Base-by-base conservation (phyloP, 2,329 filamentous ascomycete species). In the Colletotrichum neosansevieriae region DNA sequence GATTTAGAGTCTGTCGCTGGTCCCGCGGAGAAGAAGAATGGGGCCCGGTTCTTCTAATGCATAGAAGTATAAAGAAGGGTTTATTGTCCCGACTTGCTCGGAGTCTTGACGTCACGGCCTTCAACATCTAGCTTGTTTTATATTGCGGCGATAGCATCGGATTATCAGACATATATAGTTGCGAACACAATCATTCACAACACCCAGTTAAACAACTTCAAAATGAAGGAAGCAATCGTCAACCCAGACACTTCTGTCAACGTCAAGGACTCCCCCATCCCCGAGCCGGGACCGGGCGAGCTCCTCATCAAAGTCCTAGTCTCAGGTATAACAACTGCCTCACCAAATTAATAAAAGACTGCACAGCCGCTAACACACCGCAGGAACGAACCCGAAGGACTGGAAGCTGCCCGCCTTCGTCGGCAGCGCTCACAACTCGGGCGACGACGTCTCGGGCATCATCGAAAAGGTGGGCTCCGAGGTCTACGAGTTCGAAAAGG, bases 381-480 rank as follows among this genome's bases (percentile, higher is more conserved):
- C 49, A 74, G 73, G 73, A 7, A 72, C 71, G 2, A 76, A 76
- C 34, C 75, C 75, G 3, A 76, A 76, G 13, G 75, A 76, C 13
- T 76, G 75, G 75, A 76, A 76, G 19, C 1, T 72, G 0, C 73
- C 74, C 0, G 13, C 40, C 21, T 69, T 60, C 68, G 1, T 42
- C 15, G 2, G 45, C 1, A 6, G 11, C 1, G 3, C 57, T 3
- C 7, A 47, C 10, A 76, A 76, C 57, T 59, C n/a, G 0, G 73
- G 73, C 44, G 74, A 76, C n/a, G 74, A 76, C 49, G 62, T 75
- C 17, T 71, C 73, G 9, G 74, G 74, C 49, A 60, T 67, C 9
- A 66, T 75, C 34, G 66, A 72, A 13, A 44, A 57, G 11, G 65
- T 74, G 15, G 74, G 74, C 7, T 49, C 57, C 2, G 67, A 66